Conservation (phyloP, 73 alveolate genomes). For the Blepharisma japonicum region DNA sequence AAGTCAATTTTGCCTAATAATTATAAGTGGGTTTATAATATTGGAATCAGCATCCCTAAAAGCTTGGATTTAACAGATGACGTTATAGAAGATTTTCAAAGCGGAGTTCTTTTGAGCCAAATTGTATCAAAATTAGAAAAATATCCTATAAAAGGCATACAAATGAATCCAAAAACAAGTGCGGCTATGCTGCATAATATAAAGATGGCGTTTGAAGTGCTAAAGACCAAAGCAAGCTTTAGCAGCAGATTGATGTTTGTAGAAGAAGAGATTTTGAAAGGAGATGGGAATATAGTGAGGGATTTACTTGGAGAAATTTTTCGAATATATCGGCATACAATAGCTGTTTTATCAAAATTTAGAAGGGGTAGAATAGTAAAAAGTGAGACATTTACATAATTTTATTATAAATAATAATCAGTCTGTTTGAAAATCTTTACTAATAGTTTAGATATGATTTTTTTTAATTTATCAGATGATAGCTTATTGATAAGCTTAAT, state of each 20-base stretch:
- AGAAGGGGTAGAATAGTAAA: no score
- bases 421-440: no score
- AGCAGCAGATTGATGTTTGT: neutral
- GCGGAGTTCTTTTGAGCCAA: neutral
- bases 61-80: neutral
- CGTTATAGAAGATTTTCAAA: neutral
- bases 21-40: neutral
- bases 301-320: neutral
- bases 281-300: neutral
- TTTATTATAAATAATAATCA: no score
- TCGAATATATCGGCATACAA: neutral
- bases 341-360: neutral
- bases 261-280: neutral
- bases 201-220: neutral
- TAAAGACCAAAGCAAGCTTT: neutral
- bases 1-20: no score
- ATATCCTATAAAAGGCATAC: neutral
- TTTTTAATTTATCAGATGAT: no score
- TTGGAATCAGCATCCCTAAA: neutral
- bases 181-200: constrained; percentile 5
- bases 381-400: no score
- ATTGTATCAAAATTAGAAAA: neutral
- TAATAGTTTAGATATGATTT: no score
- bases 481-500: no score
- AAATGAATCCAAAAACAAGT: neutral